Percentiles rank a stretch among this genome's conserved stretches.
Conservation (phyloP, 345 rosid genomes). For the Ailanthus altissimus region DNA sequence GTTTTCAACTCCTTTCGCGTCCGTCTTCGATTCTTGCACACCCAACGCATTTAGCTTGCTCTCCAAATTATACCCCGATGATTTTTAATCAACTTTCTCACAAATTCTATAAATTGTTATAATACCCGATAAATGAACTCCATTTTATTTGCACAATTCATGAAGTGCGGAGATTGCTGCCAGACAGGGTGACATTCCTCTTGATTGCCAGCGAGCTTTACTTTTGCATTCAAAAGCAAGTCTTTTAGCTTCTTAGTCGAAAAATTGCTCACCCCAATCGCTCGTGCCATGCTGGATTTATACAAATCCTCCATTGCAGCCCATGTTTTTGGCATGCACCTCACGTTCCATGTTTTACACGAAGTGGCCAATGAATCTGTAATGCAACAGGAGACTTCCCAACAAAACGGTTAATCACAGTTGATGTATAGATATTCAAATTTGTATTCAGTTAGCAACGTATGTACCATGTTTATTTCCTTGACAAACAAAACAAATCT, state of each 20-base stretch:
- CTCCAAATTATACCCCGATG: too few species aligned
- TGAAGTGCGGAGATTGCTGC: constrained; percentile 63
- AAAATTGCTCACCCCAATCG: constrained; percentile 65
- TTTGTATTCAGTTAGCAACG: background rate
- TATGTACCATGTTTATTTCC: background rate
- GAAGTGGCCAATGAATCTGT: constrained; percentile 65
- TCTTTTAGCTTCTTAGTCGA: constrained; percentile 58
- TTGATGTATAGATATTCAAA: background rate
- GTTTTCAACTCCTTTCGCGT: too few species aligned
- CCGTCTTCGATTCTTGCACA: too few species aligned
- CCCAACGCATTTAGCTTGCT: too few species aligned
- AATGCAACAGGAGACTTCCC: constrained; percentile 11
- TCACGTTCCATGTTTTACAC: constrained; percentile 43
- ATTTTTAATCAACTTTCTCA: too few species aligned
- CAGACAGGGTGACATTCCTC: constrained; percentile 65
- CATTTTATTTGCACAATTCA: constrained; percentile 50
- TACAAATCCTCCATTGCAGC: constrained; percentile 54
- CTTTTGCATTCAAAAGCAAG: constrained; percentile 38
- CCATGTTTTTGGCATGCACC: constrained; percentile 63
- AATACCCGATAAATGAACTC: constrained; percentile 58
- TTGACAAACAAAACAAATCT: background rate
- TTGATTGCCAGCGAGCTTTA: constrained; percentile 63
- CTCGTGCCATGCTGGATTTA: constrained; percentile 51
- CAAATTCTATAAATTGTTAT: too few species aligned
- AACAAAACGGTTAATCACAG: background rate